Evolutionary conservation across 495 filamentous ascomycete species (phyloP), one percentile per base, ranked within the genome.

Genomic region (Cudoniella acicularis): DNA sequence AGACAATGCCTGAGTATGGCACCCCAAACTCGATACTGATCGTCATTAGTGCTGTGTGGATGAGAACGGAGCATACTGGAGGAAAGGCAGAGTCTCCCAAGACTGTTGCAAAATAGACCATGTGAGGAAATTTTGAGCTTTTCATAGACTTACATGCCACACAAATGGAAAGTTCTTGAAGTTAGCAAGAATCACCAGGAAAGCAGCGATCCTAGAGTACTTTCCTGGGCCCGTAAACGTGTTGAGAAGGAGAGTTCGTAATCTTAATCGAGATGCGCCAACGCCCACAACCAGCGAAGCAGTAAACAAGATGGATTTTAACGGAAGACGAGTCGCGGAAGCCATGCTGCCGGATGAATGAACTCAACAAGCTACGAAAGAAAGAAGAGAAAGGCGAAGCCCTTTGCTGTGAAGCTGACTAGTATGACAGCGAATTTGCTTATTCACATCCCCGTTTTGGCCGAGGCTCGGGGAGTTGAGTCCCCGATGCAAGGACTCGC

Each of bases 111-210:
- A n/a, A n/a, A n/a, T n/a, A n/a, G n/a, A n/a, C n/a, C n/a, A n/a
- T n/a, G n/a, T n/a, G n/a, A n/a, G n/a, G n/a, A n/a, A n/a, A n/a
- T n/a, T n/a, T n/a, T n/a, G n/a, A n/a, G n/a, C n/a, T n/a, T n/a
- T n/a, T n/a, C n/a, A n/a, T n/a, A n/a, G n/a, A 72, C 83, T 40
- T 76, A 89, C 87, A 67, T 89, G 87, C 89, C 89, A 92, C 11
- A 81, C 78, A n/a, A 86, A 70, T 0, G 89, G 89, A n/a, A 90
- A 49, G 59, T 77, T 87, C 77, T 92, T 92, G 75, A 85, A 73
- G 66, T 90, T 89, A 10, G 77, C 60, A 1, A 86, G 63, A 3
- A 83, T 71, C 17, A 88, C 72, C 3, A 82, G 17, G 3, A 86
- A 54, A 21, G 78, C 74, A 10, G 83, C 49, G 46, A 79, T 73